Base-by-base conservation (phyloP, 2,329 filamentous ascomycete genomes). In the Xylaria hypoxylon region DNA sequence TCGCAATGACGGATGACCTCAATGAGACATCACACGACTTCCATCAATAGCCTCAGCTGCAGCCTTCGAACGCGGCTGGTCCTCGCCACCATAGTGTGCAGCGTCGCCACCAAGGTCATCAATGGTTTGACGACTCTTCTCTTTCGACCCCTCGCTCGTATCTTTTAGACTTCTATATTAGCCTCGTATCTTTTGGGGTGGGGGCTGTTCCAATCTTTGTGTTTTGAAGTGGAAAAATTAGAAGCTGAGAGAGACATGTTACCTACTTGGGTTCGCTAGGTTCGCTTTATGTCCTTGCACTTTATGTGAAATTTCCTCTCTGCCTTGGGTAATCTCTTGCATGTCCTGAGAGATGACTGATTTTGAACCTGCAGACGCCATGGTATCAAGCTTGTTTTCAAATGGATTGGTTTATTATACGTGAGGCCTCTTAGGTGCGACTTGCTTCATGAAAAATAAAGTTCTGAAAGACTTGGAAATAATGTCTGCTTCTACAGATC, bases 211-310 rank as follows among this genome's bases (percentile, higher is more conserved):
- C n/a, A n/a, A n/a, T n/a, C n/a, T n/a, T n/a, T n/a, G n/a, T n/a
- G n/a, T n/a, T n/a, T n/a, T n/a, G n/a, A 31, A 42, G 40, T 11
- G 13, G 11, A 44, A n/a, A n/a, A n/a, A n/a, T n/a, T 33, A 15
- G 44, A 33, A n/a, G 5, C 17, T 48, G 22, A 44, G 24, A 38
- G 8, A 11, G 13, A 5, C 35, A 28, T n/a, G n/a, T n/a, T 33
- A 15, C 45, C 60, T 19, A 84, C 82, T 84, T 10, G 82, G 81
- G 66, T 84, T 84, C 62, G 78, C 77, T 19, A 84, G 68, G 67
- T 84, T 84, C 2, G 82, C 82, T 74, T 83, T 83, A 73, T 84
- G 81, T 15, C 82, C 82, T 42, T 70, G 67, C 24, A 77, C 75
- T 28, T 55, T 50, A 44, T 72, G 71, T 33, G 72, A 74, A 38